Evolutionary conservation across 768 basidiomycete genomes (phyloP), one percentile per base, ranked within the genome.

Genomic region (Podaxis sp.): DNA sequence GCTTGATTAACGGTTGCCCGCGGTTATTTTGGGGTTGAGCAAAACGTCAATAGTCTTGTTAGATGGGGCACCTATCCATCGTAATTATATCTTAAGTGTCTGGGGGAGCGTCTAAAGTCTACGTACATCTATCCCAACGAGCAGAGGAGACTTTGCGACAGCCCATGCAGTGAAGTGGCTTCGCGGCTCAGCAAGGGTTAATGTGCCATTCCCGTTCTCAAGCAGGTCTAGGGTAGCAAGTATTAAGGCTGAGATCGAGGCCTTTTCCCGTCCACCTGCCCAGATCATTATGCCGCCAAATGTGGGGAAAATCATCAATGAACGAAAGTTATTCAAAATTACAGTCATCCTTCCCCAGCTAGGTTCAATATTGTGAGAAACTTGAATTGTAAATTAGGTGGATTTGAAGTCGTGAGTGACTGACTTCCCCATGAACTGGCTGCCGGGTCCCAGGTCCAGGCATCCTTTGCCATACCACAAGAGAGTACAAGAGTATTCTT

Each of bases 81-180:
- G 24, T 12, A 4, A 24, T 33, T 33, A 13, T 24, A 50, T 11
- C 13, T 50, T 8, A 24, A 50, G 8, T 9, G 49, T 12, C 49
- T 12, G 13, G 4, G 15, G 43, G 13, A 7, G 22, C 19, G 24
- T 3, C 11, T 49, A 9, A 15, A 24, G 9, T 24, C 19, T 24
- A 70, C 76, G 13, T 61, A 80, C 81, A 59, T 81, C 71, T 1
- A 83, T 80, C 60, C 83, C 77, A 56, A 85, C 76, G 47, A 84
- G 72, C 15, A 85, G 74, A 6, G 82, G 84, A 0, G 80, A 81
- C 66, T 84, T 85, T 17, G 79, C 79, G 71, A 84, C 67, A 24
- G 84, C 81, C 84, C 84, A 85, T 0, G 80, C 80, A 2, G 82
- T 82, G 67, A 84, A 85, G 66, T 84, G 83, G 27, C 80, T 79